phyloP scores from a whole-genome alignment of 352 stramenopile genomes.

The Phytophthora megakarya region DNA sequence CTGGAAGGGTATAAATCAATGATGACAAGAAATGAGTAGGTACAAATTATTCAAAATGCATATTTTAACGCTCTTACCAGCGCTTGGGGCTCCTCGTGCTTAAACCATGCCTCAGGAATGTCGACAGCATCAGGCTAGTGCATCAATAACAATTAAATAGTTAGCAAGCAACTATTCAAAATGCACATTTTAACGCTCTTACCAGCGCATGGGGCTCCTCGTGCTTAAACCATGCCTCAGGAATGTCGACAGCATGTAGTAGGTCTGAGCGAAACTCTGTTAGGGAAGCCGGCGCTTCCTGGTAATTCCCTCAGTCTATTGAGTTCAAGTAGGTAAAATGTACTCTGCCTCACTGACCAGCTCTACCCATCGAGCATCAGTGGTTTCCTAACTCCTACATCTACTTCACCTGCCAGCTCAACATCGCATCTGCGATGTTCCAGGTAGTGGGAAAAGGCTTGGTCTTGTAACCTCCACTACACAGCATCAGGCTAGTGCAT shows the following conservation, averaged over 20 bases:
- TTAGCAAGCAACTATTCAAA: not conserved
- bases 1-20: constrained; percentile 19
- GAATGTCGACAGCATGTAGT: constrained; percentile 92
- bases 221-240: constrained; percentile 95
- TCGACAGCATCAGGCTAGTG: constrained; percentile 87
- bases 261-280: too few relatives aligned
- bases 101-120: constrained; percentile 94
- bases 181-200: not conserved
- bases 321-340: too few relatives aligned
- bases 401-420: too few relatives aligned
- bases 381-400: too few relatives aligned
- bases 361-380: too few relatives aligned
- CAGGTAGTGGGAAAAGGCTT: too few relatives aligned
- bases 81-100: constrained; percentile 88
- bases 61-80: constrained; percentile 38
- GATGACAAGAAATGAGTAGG: constrained; percentile 10
- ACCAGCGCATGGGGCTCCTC: constrained; percentile 83
- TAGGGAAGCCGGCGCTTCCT: too few relatives aligned
- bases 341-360: too few relatives aligned
- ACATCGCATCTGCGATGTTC: too few relatives aligned
- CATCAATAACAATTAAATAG: constrained; percentile 8
- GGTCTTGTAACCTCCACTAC: too few relatives aligned
- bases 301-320: too few relatives aligned
- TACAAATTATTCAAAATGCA: not conserved
- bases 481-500: constrained; percentile 75